Conservation (phyloP, 2,329 filamentous ascomycete genomes). For the Calonectria hongkongensis region DNA sequence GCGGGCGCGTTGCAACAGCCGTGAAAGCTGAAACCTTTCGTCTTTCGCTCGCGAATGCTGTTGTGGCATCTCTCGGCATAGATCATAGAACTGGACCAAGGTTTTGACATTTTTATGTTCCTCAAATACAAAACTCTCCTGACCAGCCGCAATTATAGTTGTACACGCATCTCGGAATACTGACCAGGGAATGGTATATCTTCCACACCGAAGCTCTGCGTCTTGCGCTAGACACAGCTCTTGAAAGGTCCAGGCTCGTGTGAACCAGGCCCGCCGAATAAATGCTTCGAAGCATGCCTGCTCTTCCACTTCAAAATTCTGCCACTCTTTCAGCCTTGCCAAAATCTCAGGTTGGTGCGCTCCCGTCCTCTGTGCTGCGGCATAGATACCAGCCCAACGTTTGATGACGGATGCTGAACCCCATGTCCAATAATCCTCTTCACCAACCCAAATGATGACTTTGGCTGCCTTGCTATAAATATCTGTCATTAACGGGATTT, state of each 20-base stretch:
- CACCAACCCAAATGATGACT: neutral
- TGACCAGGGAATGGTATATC: neutral
- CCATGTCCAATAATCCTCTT: neutral
- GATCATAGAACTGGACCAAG: neutral
- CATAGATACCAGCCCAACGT: neutral
- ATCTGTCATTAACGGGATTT: neutral
- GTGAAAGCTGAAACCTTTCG: conserved; percentile 7
- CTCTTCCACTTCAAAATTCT: neutral
- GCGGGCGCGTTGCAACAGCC: neutral
- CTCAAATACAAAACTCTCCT: conserved; percentile 6
- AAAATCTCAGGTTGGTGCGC: neutral
- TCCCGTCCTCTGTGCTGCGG: neutral
- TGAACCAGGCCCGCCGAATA: conserved; percentile 1
- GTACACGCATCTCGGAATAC: neutral
- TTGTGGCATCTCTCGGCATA: neutral
- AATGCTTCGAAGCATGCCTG: neutral
- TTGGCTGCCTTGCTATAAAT: neutral
- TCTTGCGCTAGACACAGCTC: neutral
- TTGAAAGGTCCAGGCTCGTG: conserved; percentile 5
- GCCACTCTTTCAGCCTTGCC: neutral
- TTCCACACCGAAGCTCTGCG: neutral
- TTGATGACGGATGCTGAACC: neutral
- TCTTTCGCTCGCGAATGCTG: neutral
- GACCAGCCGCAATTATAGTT: neutral
- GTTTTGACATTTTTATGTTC: conserved; percentile 4